phyloP scores from a whole-genome alignment of 345 rosid species.

The Moricandia arvensis region DNA sequence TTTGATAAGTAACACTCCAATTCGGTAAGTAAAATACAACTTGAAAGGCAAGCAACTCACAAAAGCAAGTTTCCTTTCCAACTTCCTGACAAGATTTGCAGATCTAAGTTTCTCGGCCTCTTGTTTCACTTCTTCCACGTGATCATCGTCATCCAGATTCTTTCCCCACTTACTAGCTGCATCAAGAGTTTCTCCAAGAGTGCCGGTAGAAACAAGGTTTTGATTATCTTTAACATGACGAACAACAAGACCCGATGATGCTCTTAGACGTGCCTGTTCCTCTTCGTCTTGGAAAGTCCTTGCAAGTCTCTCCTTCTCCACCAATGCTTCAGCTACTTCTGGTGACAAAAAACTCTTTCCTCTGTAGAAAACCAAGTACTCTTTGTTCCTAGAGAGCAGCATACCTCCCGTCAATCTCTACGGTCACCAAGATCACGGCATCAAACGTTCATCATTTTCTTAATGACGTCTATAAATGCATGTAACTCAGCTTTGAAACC shows the following conservation, averaged over 20 bases:
- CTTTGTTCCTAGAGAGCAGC: slow-evolving; percentile 84
- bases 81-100: slow-evolving; percentile 60
- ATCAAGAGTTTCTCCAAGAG: slow-evolving; percentile 83
- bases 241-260: slow-evolving; percentile 56
- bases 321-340: slow-evolving; percentile 70
- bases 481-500: slow-evolving; percentile 1
- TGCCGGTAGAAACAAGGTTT: slow-evolving; percentile 63
- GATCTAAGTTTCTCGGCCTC: slow-evolving; percentile 71
- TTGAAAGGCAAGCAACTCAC: slow-evolving; percentile 49
- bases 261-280: slow-evolving; percentile 80
- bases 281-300: slow-evolving; percentile 70
- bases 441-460: slow-evolving; percentile 8
- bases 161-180: slow-evolving; percentile 82
- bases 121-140: slow-evolving; percentile 54
- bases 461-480: neutral
- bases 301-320: slow-evolving; percentile 77
- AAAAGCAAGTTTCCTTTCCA: slow-evolving; percentile 67
- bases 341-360: slow-evolving; percentile 81
- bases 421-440: slow-evolving; percentile 32
- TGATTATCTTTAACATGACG: slow-evolving; percentile 41
- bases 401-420: slow-evolving; percentile 90
- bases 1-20: neutral
- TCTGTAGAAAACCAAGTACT: slow-evolving; percentile 89
- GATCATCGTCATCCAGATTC: slow-evolving; percentile 51
- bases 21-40: neutral